Evolutionary conservation across 2,329 filamentous ascomycete genomes (phyloP), one percentile per base, ranked within the genome.

Genomic region (Curvularia spicifera): DNA sequence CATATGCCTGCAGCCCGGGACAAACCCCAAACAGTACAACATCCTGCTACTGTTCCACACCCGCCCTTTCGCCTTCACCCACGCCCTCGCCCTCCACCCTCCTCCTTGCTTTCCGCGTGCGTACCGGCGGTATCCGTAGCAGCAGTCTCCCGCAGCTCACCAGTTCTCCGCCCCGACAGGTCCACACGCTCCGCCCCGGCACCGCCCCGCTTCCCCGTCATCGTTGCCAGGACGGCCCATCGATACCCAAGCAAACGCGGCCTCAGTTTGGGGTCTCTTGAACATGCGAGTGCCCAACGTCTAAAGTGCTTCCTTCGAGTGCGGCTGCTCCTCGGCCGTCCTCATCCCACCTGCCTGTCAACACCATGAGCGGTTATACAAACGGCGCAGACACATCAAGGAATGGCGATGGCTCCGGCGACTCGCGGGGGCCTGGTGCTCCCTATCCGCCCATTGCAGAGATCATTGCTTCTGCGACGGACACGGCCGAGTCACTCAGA

Each of bases 391-490:
- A 67, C 42, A 66, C 53, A 57, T 69, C 61, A 59, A 63, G 64
- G 59, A 71, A 62, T 56, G 65, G 67, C 68, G 60, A 70, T 58
- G 71, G 63, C 18, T 55, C 64, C 35, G 66, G 60, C 51, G 64
- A 63, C 51, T 55, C 66, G 15, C 68, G 61, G 45, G 61, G 60
- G 29, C 24, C 71, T 37, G 66, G 58, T 13, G 71, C 65, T 40
- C 55, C 69, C 24, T 68, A 65, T 44, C 73, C 75, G 4, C 78
- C 81, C 61, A 78, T 83, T 35, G 70, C 78, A 29, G 80, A 82
- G 59, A 76, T 82, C 22, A 68, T 78, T 54, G 76, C 73, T 26
- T 72, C 74, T 26, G 79, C 79, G 1, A 67, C 73, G 13, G 72
- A 74, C 15, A 76, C 72, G 48, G 75, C 76, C 4, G 66, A 74